Base-by-base conservation (phyloP, 2,329 filamentous ascomycete genomes). In the Byssoonygena ceratinophila region DNA sequence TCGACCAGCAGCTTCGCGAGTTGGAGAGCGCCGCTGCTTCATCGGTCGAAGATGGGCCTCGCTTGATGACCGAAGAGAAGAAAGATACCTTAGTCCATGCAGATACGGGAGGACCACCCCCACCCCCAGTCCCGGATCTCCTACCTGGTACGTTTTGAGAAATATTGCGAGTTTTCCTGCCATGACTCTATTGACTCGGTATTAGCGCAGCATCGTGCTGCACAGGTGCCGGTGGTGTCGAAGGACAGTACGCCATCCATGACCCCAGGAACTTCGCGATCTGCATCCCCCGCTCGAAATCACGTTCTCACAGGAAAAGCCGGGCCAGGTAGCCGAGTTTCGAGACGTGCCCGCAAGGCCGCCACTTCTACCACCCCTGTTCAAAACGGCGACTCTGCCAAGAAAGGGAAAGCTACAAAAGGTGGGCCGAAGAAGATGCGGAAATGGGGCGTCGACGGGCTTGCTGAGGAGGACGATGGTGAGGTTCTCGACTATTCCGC, bases 401-500 rank as follows among this genome's bases (percentile, higher is more conserved):
- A 81, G 62, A 87, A 82, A 68, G 74, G 59, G 64, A 74, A 66
- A 53, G 66, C 67, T 39, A 65, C 75, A 23, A 69, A 68, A 49
- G 81, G 80, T 59, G 69, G 75, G 11, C 76, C 73, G 7, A 97
- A 97, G 74, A 90, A 88, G 67, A 87, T 87, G 61, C 82, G 92
- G 57, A 89, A 85, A 64, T 98, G 92, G 92, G 87, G 90, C 63
- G 87, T 85, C 4, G 87, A 95, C 65, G 92, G 92, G 3, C 74
- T 84, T 60, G 88, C 87, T 5, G 87, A 90, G 58, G 91, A 94
- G 64, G 86, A 88, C 54, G 80, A 84, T 53, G 85, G 87, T 55
- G 76, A 84, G 14, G 81, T 87, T 54, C 76, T 98, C 31, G 92
- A 98, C 71, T 98, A 97, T 70, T 98, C 92, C n/a, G 78, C 77